phyloP scores from a whole-genome alignment of 2,329 filamentous ascomycete genomes.

The Talaromyces funiculosus region DNA sequence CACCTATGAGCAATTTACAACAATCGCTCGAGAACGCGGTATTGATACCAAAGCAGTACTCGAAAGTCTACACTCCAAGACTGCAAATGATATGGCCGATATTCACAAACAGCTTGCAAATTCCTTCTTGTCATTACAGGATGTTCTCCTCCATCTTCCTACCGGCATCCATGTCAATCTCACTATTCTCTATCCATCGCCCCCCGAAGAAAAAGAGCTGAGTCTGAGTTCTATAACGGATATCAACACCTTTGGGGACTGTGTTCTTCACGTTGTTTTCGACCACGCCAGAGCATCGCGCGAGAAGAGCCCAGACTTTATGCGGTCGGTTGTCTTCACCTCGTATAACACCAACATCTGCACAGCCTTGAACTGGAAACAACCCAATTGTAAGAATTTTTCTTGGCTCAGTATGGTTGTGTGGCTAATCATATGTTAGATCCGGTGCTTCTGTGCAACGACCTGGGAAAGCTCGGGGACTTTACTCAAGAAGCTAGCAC shows the following conservation, averaged over 20 bases:
- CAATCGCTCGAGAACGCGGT: slow-evolving; percentile 35
- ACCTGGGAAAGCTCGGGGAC: slow-evolving; percentile 59
- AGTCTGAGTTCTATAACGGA: slow-evolving; percentile 70
- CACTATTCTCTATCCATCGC: slow-evolving; percentile 81
- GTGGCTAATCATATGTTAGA: slow-evolving; percentile 41
- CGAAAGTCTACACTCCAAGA: slow-evolving; percentile 28
- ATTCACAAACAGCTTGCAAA: slow-evolving; percentile 67
- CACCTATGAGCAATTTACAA: slow-evolving; percentile 56
- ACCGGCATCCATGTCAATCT: slow-evolving; percentile 80
- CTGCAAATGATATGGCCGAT: slow-evolving; percentile 48
- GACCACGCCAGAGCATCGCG: slow-evolving; percentile 73
- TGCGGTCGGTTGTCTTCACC: slow-evolving; percentile 87
- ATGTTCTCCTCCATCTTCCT: slow-evolving; percentile 70
- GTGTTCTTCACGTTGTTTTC: slow-evolving; percentile 78
- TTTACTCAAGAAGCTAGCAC: slow-evolving; percentile 32
- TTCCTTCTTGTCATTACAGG: slow-evolving; percentile 72
- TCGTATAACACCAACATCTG: slow-evolving; percentile 88
- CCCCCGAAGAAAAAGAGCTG: slow-evolving; percentile 63
- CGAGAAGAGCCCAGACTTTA: slow-evolving; percentile 61
- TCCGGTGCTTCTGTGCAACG: slow-evolving; percentile 91
- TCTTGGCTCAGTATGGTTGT: neutral
- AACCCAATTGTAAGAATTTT: slow-evolving; percentile 71
- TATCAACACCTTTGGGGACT: slow-evolving; percentile 80
- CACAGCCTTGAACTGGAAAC: slow-evolving; percentile 96
- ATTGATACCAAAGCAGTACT: slow-evolving; percentile 24